A percentile compares a stretch with the other conserved stretches of the same genome.
These are phyloP conservation scores for Fusarium concolor DNA, from an alignment of 2,329 filamentous ascomycete species.

Conservation along the genomic window DNA sequence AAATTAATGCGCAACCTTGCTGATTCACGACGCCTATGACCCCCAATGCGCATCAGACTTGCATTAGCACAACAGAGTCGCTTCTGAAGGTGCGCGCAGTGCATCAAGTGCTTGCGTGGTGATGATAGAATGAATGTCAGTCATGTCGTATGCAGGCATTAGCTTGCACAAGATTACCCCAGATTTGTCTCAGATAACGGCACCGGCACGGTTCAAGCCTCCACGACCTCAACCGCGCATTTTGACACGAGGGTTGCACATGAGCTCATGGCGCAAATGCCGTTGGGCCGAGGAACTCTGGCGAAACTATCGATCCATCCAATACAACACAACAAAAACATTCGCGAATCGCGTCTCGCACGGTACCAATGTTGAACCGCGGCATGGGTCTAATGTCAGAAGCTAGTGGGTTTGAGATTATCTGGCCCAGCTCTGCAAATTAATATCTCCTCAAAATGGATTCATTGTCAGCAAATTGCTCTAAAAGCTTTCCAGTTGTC, in stretches of 20 bases:
- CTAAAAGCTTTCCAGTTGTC: constrained; percentile 34
- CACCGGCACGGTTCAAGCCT: constrained; percentile 10
- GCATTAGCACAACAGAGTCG: constrained; percentile 15
- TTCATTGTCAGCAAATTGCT: constrained; percentile 30
- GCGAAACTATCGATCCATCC: background rate
- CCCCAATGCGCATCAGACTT: constrained; percentile 26
- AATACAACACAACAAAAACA: constrained; percentile 1
- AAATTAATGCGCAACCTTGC: background rate
- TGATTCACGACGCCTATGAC: background rate
- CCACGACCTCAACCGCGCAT: background rate
- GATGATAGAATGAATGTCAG: background rate
- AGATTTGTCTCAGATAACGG: constrained; percentile 31
- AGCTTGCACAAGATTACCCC: constrained; percentile 24
- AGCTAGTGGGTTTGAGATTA: constrained; percentile 24
- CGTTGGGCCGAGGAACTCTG: constrained; percentile 28
- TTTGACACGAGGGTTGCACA: constrained; percentile 10
- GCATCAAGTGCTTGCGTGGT: constrained; percentile 3
- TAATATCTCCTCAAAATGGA: constrained; percentile 13
- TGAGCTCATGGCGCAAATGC: constrained; percentile 6
- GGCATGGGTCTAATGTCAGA: constrained; percentile 19
- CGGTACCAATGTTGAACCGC: constrained; percentile 13
- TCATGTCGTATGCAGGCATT: constrained; percentile 2
- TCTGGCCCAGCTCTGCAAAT: constrained; percentile 23
- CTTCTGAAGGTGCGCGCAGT: background rate
- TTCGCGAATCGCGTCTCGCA: constrained; percentile 11